A percentile compares a stretch with the other conserved stretches of the same genome.
Conservation (phyloP, 768 basidiomycete genomes). For the Myochromella boudieri region DNA sequence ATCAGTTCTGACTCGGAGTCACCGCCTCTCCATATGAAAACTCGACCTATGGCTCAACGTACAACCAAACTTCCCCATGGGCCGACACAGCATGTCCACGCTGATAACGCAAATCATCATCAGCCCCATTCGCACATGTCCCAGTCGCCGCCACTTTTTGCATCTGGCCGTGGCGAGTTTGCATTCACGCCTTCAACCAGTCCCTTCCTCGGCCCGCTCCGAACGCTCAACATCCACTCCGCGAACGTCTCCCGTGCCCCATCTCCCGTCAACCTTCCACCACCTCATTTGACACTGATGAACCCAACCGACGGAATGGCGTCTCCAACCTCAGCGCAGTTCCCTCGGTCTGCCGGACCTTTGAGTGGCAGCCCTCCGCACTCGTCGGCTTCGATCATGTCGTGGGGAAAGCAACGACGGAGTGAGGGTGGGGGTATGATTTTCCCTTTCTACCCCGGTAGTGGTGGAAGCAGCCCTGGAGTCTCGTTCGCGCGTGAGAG, state of each 20-base stretch:
- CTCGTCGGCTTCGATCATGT: slow-evolving; percentile 12
- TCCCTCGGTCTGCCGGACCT: neutral
- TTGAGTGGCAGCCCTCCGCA: slow-evolving; percentile 28
- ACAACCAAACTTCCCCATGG: slow-evolving; percentile 27
- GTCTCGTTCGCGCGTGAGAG: slow-evolving; percentile 38
- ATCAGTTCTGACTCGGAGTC: slow-evolving; percentile 67
- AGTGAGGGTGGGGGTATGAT: slow-evolving; percentile 14
- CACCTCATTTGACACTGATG: slow-evolving; percentile 31
- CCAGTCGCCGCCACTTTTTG: slow-evolving; percentile 32
- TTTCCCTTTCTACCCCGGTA: slow-evolving; percentile 22
- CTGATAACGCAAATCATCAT: slow-evolving; percentile 25
- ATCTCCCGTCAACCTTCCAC: slow-evolving; percentile 68
- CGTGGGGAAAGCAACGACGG: slow-evolving; percentile 4
- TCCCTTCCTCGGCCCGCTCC: slow-evolving; percentile 77
- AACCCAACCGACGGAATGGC: slow-evolving; percentile 21
- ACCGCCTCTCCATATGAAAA: slow-evolving; percentile 34
- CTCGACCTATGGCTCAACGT: slow-evolving; percentile 19
- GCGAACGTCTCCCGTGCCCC: slow-evolving; percentile 69
- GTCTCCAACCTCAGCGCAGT: slow-evolving; percentile 9
- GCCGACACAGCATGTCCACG: slow-evolving; percentile 20
- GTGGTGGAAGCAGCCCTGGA: slow-evolving; percentile 56
- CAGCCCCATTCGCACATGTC: slow-evolving; percentile 20
- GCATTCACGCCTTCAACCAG: slow-evolving; percentile 70
- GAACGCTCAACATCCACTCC: slow-evolving; percentile 74
- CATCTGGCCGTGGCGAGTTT: slow-evolving; percentile 32